phyloP scores from a whole-genome alignment of 495 filamentous ascomycete genomes.

The Xylaria venustula region DNA sequence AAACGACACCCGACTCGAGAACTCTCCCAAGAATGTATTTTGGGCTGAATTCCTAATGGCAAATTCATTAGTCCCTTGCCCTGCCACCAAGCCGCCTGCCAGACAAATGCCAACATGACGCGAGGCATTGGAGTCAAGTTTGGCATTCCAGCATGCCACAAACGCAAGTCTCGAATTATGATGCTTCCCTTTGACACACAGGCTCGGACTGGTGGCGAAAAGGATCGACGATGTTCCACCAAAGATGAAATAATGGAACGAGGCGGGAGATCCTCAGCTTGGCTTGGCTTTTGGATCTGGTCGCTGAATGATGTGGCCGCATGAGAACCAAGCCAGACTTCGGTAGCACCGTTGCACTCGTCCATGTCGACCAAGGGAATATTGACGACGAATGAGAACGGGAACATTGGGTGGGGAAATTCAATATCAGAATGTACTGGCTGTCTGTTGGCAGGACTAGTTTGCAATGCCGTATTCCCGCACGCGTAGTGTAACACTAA shows the following conservation, averaged over 20 bases:
- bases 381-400: slow-evolving; percentile 56
- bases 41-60: no score
- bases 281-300: slow-evolving; percentile 38
- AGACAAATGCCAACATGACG: slow-evolving; percentile 58
- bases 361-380: slow-evolving; percentile 52
- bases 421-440: slow-evolving; percentile 57
- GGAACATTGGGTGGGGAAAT: slow-evolving; percentile 49
- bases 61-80: no score
- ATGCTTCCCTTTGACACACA: slow-evolving; percentile 51
- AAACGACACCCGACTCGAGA: no score
- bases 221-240: slow-evolving; percentile 35
- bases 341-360: slow-evolving; percentile 54
- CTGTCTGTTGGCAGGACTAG: slow-evolving; percentile 24
- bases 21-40: no score
- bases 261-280: slow-evolving; percentile 43
- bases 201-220: slow-evolving; percentile 46
- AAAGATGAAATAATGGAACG: slow-evolving; percentile 38
- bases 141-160: slow-evolving; percentile 62
- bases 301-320: slow-evolving; percentile 22
- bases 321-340: slow-evolving; percentile 61
- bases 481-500: no score
- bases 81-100: slow-evolving; percentile 40
- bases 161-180: slow-evolving; percentile 52
- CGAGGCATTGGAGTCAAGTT: slow-evolving; percentile 47
- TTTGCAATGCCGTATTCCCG: no score